Evolutionary conservation across 768 basidiomycete genomes (phyloP).

Genomic region (Harrya chromipes): DNA sequence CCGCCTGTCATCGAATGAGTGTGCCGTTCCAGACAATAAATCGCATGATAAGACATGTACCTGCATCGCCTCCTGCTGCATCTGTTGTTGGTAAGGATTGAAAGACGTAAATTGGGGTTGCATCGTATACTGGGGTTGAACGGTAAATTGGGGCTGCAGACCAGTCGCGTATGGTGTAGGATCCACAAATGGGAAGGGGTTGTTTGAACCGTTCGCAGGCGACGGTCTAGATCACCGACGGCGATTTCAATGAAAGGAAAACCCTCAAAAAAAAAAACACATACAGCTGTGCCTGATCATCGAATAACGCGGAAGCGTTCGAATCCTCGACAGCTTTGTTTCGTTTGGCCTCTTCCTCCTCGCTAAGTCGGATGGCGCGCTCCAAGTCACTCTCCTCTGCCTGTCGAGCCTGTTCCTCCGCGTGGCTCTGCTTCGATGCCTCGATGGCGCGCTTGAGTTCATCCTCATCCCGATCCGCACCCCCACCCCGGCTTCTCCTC

Average conservation of each 20-base stretch:
- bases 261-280: conserved; percentile 28
- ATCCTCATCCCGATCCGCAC: conserved; percentile 63
- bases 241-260: conserved; percentile 3
- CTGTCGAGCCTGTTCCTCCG: conserved; percentile 58
- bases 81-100: conserved; percentile 93
- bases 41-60: conserved; percentile 19
- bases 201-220: conserved; percentile 36
- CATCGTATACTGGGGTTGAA: conserved; percentile 73
- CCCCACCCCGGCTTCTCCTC: conserved; percentile 12
- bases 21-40: neutral
- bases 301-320: conserved; percentile 76
- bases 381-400: conserved; percentile 83
- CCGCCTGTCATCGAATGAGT: conserved; percentile 33
- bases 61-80: conserved; percentile 85
- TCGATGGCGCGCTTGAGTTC: conserved; percentile 86
- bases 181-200: conserved; percentile 62
- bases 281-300: conserved; percentile 79
- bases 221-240: conserved; percentile 24
- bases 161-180: conserved; percentile 57
- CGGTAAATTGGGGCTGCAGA: conserved; percentile 68
- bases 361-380: conserved; percentile 78
- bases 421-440: conserved; percentile 74
- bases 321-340: conserved; percentile 68
- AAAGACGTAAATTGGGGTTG: conserved; percentile 89
- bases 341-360: conserved; percentile 85